Evolutionary conservation across 169 alveolate species (phyloP), one percentile per base, ranked within the genome.

Genomic region (Eimeria falciformis): DNA sequence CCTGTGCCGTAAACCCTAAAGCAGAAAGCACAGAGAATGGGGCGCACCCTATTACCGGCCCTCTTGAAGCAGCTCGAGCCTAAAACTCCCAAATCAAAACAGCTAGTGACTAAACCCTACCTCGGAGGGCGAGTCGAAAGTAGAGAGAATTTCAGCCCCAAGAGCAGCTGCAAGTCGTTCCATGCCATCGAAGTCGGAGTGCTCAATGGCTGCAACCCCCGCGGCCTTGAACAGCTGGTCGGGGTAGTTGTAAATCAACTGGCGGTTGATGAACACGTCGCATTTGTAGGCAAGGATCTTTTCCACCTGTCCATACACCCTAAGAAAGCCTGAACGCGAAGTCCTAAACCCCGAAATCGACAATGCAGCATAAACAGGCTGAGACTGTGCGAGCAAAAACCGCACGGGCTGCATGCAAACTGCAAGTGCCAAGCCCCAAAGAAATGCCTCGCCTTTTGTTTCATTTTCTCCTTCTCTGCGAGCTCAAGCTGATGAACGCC

Each of bases 131-230:
- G 96, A 95, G 86, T 99, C 99, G 97, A 99, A 99, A 12, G 99
- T 99, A 27, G 99, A 98, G 68, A 98, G 97, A 90, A 99, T 98
- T 90, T 98, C 99, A 29, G 99, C 99, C 40, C 99, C 99, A 27
- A 83, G 62, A 18, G 73, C 99, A 17, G 99, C 99, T 18, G 99
- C 99, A 79, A 99, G 98, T 93, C 99, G 97, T 97, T 99, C 99
- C 96, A 98, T 99, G 68, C 99, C 99, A 94, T 99, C 99, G 90
- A 99, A 99, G 95, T 99, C 99, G 58, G 99, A 99, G 92, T 99
- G 99, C 95, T 99, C 99, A 75, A 99, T 99, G 45, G 99, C 99
- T 98, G 98, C 97, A 58, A 99, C 98, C 18, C 78, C 86, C n/a
- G 93, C 94, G 29, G 98, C 99, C 73, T 98, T 98, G 95, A 99